Evolutionary conservation across 1,284 basidiomycete species (phyloP), one percentile per base, ranked within the genome.

Genomic region (Salmacisia buchloeana): DNA sequence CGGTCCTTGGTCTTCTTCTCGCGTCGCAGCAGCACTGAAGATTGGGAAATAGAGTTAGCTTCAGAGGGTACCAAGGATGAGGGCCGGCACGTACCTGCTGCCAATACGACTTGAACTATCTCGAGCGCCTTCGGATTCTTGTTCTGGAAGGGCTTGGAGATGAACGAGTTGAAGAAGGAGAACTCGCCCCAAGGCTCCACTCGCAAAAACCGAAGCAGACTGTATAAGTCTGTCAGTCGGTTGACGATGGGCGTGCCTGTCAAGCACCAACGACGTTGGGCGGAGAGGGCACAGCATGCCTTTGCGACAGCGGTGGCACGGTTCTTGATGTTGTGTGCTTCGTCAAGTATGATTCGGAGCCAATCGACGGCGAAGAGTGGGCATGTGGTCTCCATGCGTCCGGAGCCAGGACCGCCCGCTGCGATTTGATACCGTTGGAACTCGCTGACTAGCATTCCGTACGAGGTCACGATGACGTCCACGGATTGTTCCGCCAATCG

Each of bases 211-310:
- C 72, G 73, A 54, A 78, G 69, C 52, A 78, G 63, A 33, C 67
- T 70, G 63, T 90, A 94, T 6, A 98, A 82, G 75, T 97, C 94
- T 67, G 97, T 94, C 3, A 97, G 84, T 58, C 79, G 78, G 45
- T 98, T 98, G 64, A 97, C 92, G 67, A 98, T 97, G 0, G 94
- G 94, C 10, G 94, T 97, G 34, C 92, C 90, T 3, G 92, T 96
- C 13, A 97, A 85, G 3, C 91, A 91, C 94, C 94, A 98, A 68
- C 91, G 85, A 38, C 91, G 83, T 64, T 87, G 84, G 2, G 90
- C 89, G 56, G 85, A 85, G 6, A 98, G 83, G 7, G 89, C 89
- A 77, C 89, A 97, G 57, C 90, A 90, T 1, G 94, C 92, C 72
- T 90, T 91, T 0, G 94, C 91, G 10, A 90, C 90, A 77, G 91